Evolutionary conservation across 192 early-diverging fungal genomes (phyloP), one percentile per base, ranked within the genome.

Genomic region (Phycomyces blakesleeanus): DNA sequence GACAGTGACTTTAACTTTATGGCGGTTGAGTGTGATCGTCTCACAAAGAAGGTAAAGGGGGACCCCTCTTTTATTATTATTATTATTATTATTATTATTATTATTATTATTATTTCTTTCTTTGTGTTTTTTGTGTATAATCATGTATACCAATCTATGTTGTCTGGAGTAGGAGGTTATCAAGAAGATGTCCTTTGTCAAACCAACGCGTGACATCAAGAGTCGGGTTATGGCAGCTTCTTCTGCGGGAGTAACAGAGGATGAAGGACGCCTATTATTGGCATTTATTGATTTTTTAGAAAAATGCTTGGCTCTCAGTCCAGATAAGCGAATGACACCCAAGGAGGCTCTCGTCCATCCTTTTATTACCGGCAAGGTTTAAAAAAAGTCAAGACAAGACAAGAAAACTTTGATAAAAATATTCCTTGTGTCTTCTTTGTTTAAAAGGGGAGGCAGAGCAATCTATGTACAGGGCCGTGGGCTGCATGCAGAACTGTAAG

Each of bases 341-440:
- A 78, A 81, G 15, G 94, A 98, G 56, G 97, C 95, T 7, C 71
- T 99, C 41, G 62, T 69, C 14, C 95, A 98, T 72, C 90, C 94
- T 21, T 99, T 99, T 67, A 79, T 92, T 50, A 78, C 78, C 21
- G 77, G 77, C 27, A 79, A 79, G 51, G 66, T 51, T 41, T 67
- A 67, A 52, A 40, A 34, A 57, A 40, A 2, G 21, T 56, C 12
- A 29, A 44, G 14, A 22, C 40, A 44, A n/a, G n/a, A n/a, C n/a
- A n/a, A n/a, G n/a, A n/a, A n/a, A n/a, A n/a, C n/a, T n/a, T 24
- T 9, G 22, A 58, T 9, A 41, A 22, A 44, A n/a, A n/a, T n/a
- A n/a, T n/a, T n/a, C n/a, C n/a, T n/a, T n/a, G n/a, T n/a, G n/a
- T n/a, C n/a, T n/a, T n/a, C n/a, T n/a, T n/a, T n/a, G n/a, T n/a